Evolutionary conservation across 2,329 filamentous ascomycete species (phyloP).

Genomic region (Fusarium albosuccineum): DNA sequence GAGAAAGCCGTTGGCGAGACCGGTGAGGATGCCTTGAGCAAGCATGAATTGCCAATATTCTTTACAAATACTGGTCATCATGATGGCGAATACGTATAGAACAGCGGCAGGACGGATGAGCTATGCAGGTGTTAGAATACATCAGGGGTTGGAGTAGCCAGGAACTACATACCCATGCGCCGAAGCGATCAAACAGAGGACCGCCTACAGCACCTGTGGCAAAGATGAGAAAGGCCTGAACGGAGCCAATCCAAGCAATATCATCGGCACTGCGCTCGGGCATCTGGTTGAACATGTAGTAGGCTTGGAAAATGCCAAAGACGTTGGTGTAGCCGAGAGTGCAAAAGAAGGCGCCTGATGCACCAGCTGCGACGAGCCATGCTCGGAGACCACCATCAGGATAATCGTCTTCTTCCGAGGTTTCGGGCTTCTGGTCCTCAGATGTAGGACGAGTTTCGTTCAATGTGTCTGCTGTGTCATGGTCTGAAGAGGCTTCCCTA

Average conservation of each 20-base stretch:
- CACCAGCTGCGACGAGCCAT: slow-evolving; percentile 35
- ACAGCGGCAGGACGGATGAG: slow-evolving; percentile 28
- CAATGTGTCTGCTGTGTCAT: not conserved
- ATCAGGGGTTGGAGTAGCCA: slow-evolving; percentile 46
- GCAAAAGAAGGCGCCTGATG: slow-evolving; percentile 42
- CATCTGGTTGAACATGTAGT: slow-evolving; percentile 46
- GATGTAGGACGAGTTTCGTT: not conserved
- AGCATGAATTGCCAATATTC: slow-evolving; percentile 66
- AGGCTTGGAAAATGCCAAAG: slow-evolving; percentile 46
- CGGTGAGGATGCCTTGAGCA: slow-evolving; percentile 61
- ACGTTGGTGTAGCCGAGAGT: slow-evolving; percentile 46
- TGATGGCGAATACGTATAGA: slow-evolving; percentile 31
- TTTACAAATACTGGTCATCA: slow-evolving; percentile 49
- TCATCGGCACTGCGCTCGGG: slow-evolving; percentile 37
- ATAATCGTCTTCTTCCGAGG: slow-evolving; percentile 1
- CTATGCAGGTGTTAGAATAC: slow-evolving; percentile 37
- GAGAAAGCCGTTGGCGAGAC: slow-evolving; percentile 56
- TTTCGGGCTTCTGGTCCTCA: slow-evolving; percentile 5
- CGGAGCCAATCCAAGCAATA: slow-evolving; percentile 46
- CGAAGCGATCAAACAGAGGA: slow-evolving; percentile 58
- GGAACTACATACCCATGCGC: slow-evolving; percentile 50
- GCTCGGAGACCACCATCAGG: slow-evolving; percentile 19
- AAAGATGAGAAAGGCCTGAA: slow-evolving; percentile 45
- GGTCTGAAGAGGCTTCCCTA: not conserved
- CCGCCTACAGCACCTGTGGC: slow-evolving; percentile 51